phyloP scores from a whole-genome alignment of 2,329 filamentous ascomycete genomes.

The Xylariaceae sp. region DNA sequence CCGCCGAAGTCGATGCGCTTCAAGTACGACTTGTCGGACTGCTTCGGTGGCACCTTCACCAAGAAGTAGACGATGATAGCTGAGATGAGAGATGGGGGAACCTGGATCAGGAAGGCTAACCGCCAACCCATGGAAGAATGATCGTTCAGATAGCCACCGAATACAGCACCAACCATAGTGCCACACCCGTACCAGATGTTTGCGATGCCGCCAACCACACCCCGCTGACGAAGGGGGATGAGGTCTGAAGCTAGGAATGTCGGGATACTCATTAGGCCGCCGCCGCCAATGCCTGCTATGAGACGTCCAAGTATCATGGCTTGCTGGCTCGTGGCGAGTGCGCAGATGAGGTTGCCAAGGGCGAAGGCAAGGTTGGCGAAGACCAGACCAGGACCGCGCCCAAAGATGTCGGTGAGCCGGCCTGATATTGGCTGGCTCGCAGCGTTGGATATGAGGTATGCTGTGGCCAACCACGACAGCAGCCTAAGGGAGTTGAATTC shows the following conservation, averaged over 20 bases:
- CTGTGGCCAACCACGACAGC: conserved; percentile 12
- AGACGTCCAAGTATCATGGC: conserved; percentile 18
- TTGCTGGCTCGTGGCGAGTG: conserved; percentile 14
- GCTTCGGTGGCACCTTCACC: conserved; percentile 13
- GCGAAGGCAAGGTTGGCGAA: conserved; percentile 17
- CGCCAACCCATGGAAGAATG: conserved; percentile 15
- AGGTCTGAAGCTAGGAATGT: conserved; percentile 18
- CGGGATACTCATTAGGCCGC: conserved; percentile 18
- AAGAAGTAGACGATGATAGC: conserved; percentile 16
- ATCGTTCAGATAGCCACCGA: conserved; percentile 12
- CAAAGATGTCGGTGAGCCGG: conserved; percentile 16
- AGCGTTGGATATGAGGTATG: conserved; percentile 17
- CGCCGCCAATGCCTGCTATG: conserved; percentile 15
- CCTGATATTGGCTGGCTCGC: conserved; percentile 16
- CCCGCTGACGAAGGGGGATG: conserved; percentile 15
- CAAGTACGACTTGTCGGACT: conserved; percentile 17
- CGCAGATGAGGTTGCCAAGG: conserved; percentile 14
- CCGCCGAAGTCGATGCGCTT: conserved; percentile 22
- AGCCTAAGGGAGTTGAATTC: conserved; percentile 15
- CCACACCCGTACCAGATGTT: conserved; percentile 19
- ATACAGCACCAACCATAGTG: conserved; percentile 7
- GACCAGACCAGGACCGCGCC: conserved; percentile 11
- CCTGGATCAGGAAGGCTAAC: conserved; percentile 15
- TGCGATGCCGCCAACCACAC: conserved; percentile 12
- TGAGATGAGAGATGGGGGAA: conserved; percentile 12